A percentile compares a stretch with the other conserved stretches of the same genome.
Conservation (phyloP, 371 early-diverging fungal genomes). For the Mucor mucedo region DNA sequence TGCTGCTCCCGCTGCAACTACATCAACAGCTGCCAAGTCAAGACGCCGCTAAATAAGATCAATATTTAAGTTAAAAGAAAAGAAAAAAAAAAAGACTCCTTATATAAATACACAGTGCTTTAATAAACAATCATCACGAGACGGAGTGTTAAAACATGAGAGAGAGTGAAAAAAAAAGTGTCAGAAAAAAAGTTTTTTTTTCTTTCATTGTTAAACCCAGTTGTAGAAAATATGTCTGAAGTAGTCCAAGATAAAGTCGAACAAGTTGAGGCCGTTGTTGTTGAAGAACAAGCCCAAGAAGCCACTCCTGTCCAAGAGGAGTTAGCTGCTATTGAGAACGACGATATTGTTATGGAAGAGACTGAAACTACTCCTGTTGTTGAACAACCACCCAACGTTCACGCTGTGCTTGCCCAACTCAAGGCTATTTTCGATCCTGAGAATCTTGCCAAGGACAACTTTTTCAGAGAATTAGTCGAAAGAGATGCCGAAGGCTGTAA, state of each 20-base stretch:
- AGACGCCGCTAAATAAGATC: constrained; percentile 32
- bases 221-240: background rate
- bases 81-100: background rate
- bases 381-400: constrained; percentile 17
- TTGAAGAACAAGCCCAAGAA: background rate
- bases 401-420: constrained; percentile 34
- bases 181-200: background rate
- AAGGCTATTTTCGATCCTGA: constrained; percentile 40
- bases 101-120: no score
- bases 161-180: background rate
- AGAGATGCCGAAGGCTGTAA: constrained; percentile 53
- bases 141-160: background rate
- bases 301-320: background rate
- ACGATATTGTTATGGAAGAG: background rate
- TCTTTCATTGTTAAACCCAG: background rate
- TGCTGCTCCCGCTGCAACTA: constrained; percentile 15
- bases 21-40: constrained; percentile 20
- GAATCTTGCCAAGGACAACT: constrained; percentile 46
- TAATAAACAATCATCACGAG: no score
- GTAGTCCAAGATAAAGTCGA: constrained; percentile 2
- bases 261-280: background rate
- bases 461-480: constrained; percentile 47
- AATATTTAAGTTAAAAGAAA: background rate
- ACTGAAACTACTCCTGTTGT: background rate
- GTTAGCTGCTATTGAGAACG: background rate